Conservation (phyloP, 139 green algal genomes). For the Monoraphidium neglectum region DNA sequence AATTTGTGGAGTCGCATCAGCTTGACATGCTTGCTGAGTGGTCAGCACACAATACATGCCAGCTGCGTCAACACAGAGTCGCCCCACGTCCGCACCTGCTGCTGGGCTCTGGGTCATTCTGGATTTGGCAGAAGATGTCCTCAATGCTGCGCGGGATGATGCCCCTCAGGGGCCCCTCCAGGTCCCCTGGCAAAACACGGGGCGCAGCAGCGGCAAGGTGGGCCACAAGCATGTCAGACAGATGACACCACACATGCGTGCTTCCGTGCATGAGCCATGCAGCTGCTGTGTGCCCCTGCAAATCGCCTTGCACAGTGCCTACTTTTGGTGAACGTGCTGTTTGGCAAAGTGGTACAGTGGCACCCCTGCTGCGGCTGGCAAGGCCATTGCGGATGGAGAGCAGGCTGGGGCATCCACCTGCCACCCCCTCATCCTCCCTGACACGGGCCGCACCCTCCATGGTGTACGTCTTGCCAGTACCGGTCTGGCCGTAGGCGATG, state of each 20-base stretch:
- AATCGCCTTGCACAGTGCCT: too few relatives aligned
- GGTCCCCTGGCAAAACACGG: too few relatives aligned
- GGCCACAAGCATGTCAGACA: too few relatives aligned
- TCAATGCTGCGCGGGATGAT: slow-evolving; percentile 93
- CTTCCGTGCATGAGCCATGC: too few relatives aligned
- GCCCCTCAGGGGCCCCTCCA: slow-evolving; percentile 55
- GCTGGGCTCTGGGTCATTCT: slow-evolving; percentile 73
- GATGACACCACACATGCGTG: too few relatives aligned
- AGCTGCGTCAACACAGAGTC: slow-evolving; percentile 16
- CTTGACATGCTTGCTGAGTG: too few relatives aligned
- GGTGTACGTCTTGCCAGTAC: slow-evolving; percentile 91
- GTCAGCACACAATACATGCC: too few relatives aligned
- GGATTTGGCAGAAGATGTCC: slow-evolving; percentile 93
- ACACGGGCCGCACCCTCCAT: slow-evolving; percentile 76
- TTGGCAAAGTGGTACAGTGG: not conserved
- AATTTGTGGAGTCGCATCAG: too few relatives aligned
- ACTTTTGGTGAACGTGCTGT: not conserved
- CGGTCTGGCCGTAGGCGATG: slow-evolving; percentile 91
- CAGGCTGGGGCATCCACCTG: not conserved
- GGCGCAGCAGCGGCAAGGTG: too few relatives aligned
- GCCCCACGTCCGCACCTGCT: slow-evolving; percentile 35
- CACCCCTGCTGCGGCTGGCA: not conserved
- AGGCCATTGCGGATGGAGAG: not conserved
- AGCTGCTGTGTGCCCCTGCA: too few relatives aligned
- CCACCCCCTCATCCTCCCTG: not conserved